Base-by-base conservation (phyloP, 2,329 filamentous ascomycete genomes). In the Fusarium chuoi region DNA sequence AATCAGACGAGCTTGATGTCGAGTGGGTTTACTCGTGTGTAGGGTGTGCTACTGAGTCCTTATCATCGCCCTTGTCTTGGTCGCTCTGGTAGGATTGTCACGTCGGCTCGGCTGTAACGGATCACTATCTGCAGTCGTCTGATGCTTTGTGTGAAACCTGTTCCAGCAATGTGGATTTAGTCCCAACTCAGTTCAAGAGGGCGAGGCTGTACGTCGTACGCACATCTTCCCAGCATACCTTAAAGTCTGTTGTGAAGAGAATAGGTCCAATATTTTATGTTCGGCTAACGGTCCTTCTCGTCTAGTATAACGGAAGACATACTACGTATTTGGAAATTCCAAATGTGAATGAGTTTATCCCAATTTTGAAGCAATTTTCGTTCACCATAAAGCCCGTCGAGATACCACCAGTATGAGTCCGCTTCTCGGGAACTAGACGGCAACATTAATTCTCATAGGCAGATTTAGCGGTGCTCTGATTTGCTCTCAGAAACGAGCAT, bases 381-480 rank as follows among this genome's bases (percentile, higher is more conserved):
- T 28, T 54, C 18, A 28, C 22, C 33, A 22, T 39, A 22, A 26
- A 28, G 18, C 14, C n/a, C 20, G 14, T 54, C 18, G 20, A 26
- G 15, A 38, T 22, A 17, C 24, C 24, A 26, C 35, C 35, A 41
- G 11, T 22, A 30, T 26, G n/a, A 22, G 11, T n/a, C 36, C 26
- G 9, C 9, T 45, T 4, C 12, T 6, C 62, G 59, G 71, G 35
- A 62, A 68, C 68, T 42, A 51, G 33, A 30, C 68, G 67, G 67
- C 22, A 57, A 51, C 71, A 68, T 17, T 10, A 3, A 22, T 18
- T 35, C 12, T 22, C 30, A 72, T 72, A 73, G 63, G 61, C 61
- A 74, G 44, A 61, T 74, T 75, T 72, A 69, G 30, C 33, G 46
- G 36, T 41, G 44, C 52, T 69, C 56, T 72, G 68, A 72, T 75